Evolutionary conservation across 495 filamentous ascomycete species (phyloP), one percentile per base, ranked within the genome.

Genomic region (Talaromyces trachyspermus): DNA sequence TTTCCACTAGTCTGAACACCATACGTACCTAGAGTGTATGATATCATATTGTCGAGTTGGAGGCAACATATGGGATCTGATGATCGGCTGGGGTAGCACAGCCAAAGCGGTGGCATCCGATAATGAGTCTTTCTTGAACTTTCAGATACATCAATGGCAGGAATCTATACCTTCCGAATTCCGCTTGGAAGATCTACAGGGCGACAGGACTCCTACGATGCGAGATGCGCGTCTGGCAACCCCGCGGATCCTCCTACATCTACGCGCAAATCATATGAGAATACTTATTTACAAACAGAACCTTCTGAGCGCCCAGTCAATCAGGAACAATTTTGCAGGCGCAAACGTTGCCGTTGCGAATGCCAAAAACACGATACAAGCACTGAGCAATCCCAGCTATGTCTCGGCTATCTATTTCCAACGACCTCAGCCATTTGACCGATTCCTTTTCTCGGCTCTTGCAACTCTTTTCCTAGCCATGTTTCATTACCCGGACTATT

Each of bases 261-360:
- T 94, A 7, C 72, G 88, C 14, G 73, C 83, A 20, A 91, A 90
- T 50, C 86, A 89, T 59, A 80, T 90, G 52, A 84, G 87, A 2
- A 89, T 86, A 42, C 75, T 85, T 51, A 79, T 91, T 11, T 86
- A 88, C 60, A 83, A 85, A 0, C 85, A 87, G 4, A 81, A 89
- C 27, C 71, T 91, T 1, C 79, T 89, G 54, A 82, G 75, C 27
- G 78, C 75, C 0, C 79, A 77, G 18, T 83, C 77, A 52, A 91
- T 91, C 55, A 72, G 78, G 54, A 75, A 79, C 25, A 81, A 89
- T 58, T 62, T 79, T 32, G 46, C 64, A 0, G 77, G 79, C 17
- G 85, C 86, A 0, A 72, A 80, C 30, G 81, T 67, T 6, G 86
- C 78, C 1, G 83, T 90, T 17, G 79, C 84, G 36, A 75, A 87